Evolutionary conservation across 768 basidiomycete species (phyloP).

Genomic region (Zangia roseola): DNA sequence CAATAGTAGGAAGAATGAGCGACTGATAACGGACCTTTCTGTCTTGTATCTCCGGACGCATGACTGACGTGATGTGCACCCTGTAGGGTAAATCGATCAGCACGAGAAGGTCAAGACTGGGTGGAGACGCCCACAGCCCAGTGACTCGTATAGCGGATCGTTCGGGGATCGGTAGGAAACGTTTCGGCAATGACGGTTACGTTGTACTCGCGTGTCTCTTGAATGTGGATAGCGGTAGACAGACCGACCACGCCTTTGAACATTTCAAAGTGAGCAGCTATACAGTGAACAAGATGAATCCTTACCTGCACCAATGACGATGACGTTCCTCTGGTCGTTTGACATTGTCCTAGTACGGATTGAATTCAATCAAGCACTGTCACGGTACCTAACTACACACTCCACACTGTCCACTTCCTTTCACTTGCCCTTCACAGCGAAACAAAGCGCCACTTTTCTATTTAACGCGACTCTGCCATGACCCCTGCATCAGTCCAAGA

Average conservation of each 20-base stretch:
- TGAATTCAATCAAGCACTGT: too few species aligned
- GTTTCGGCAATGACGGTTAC: constrained; percentile 72
- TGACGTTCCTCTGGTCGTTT: constrained; percentile 25
- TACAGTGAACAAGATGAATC: neutral
- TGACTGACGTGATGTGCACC: constrained; percentile 78
- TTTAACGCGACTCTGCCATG: too few species aligned
- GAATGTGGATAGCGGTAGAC: constrained; percentile 70
- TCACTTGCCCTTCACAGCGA: too few species aligned
- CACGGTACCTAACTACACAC: too few species aligned
- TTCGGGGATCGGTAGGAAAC: constrained; percentile 70
- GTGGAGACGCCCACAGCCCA: constrained; percentile 64
- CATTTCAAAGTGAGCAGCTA: neutral
- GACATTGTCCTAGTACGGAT: constrained; percentile 12
- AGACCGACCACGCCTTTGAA: constrained; percentile 71
- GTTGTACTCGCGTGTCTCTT: constrained; percentile 56
- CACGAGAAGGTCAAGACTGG: neutral
- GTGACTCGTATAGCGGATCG: constrained; percentile 73
- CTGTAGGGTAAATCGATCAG: constrained; percentile 35
- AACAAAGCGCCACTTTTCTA: too few species aligned
- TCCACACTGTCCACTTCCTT: too few species aligned
- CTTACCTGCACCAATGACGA: constrained; percentile 43
- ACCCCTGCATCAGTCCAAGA: too few species aligned
- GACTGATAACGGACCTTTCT: constrained; percentile 47
- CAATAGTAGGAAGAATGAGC: neutral
- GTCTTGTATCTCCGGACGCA: constrained; percentile 47